Evolutionary conservation across 805 yeast species (phyloP).

Genomic region (Barnettozyma siamensis): DNA sequence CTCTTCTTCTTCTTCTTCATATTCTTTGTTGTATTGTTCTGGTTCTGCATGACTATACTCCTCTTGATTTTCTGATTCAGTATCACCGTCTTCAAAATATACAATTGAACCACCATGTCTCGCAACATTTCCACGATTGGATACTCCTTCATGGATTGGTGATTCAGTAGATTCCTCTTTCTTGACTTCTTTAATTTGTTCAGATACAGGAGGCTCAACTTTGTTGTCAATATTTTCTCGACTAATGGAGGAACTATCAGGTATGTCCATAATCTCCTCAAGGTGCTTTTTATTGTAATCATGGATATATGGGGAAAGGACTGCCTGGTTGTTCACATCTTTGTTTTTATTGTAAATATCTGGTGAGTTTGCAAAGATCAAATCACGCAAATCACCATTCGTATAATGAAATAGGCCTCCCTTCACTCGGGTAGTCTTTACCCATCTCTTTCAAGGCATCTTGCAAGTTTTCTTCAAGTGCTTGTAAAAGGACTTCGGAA

Average conservation of each 20-base stretch:
- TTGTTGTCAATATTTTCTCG: too few species aligned
- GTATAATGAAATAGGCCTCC: constrained; percentile 9
- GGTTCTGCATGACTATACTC: neutral
- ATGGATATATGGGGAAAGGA: too few species aligned
- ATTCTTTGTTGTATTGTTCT: neutral
- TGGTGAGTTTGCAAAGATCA: constrained; percentile 13
- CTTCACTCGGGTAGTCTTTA: neutral
- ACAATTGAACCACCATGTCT: neutral
- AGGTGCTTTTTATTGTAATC: too few species aligned
- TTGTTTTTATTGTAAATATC: neutral
- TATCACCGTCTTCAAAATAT: neutral
- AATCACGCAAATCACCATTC: constrained; percentile 11
- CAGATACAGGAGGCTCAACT: neutral
- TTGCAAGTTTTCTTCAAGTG: neutral
- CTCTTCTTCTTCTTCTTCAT: constrained; percentile 3
- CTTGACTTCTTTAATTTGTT: neutral
- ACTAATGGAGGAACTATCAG: too few species aligned
- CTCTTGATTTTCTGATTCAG: too few species aligned
- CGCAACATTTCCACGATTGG: neutral
- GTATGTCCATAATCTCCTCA: too few species aligned
- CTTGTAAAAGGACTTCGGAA: neutral
- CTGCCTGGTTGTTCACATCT: too few species aligned
- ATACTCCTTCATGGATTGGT: neutral
- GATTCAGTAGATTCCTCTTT: neutral
- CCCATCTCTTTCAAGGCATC: neutral